Evolutionary conservation across 2,329 filamentous ascomycete species (phyloP).

Genomic region (Trichoderma sp.): DNA sequence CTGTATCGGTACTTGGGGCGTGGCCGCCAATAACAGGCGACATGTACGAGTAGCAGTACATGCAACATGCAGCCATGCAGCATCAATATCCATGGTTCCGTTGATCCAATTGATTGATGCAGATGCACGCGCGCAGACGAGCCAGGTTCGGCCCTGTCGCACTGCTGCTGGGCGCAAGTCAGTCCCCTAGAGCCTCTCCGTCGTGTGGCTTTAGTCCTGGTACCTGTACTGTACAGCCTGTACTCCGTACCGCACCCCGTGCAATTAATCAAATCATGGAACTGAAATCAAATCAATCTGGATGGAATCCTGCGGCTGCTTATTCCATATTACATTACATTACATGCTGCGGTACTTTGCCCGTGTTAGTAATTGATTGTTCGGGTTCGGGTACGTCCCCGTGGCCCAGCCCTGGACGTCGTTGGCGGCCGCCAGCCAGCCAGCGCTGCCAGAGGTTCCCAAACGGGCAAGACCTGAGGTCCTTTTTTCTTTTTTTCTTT

Average conservation of each 20-base stretch:
- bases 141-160: neutral
- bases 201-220: neutral
- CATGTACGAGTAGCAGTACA: neutral
- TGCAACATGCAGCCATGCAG: neutral
- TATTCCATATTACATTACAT: neutral
- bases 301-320: neutral
- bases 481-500: neutral
- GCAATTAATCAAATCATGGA: neutral
- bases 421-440: slow-evolving; percentile 18
- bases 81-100: neutral
- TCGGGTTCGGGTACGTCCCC: neutral
- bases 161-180: slow-evolving; percentile 4
- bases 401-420: slow-evolving; percentile 1
- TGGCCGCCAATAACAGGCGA: neutral
- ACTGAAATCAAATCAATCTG: neutral
- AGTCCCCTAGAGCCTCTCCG: neutral
- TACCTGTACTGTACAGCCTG: neutral
- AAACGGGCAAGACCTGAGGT: slow-evolving; percentile 18
- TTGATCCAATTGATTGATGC: neutral
- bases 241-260: neutral
- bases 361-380: neutral
- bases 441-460: slow-evolving; percentile 18
- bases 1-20: neutral
- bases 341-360: neutral
- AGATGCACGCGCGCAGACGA: neutral